Base-by-base conservation (phyloP, 192 early-diverging fungal species). In the Rhizophlyctis rosea region DNA sequence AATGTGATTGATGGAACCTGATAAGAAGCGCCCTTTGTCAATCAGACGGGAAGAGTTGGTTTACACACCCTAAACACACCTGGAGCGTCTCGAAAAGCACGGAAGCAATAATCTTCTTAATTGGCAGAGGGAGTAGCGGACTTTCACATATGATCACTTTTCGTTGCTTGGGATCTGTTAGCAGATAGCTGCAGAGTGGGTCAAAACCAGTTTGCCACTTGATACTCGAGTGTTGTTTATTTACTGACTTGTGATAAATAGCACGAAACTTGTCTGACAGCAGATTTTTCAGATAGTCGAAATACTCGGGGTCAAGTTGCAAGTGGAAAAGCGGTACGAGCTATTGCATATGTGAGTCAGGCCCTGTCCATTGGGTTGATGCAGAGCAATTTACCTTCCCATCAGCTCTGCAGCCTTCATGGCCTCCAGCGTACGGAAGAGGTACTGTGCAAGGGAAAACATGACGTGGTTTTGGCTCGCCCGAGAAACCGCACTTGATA, bases 401-500 rank as follows among this genome's bases (percentile, higher is more conserved):
- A 3, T 69, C 64, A 44, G 47, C 52, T 62, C 65, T 25, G 39
- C 64, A 60, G 27, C 64, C 77, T 59, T 60, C 77, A 49, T 9
- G 34, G 55, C 35, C 32, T 53, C 70, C 57, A 65, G 49, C 35
- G 61, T 21, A 65, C 14, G 54, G 47, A 51, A 30, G 57, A 64
- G 53, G 68, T 75, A 68, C 72, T 61, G 76, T 11, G 33, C 87
- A 74, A 29, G 84, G 71, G n/a, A 86, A 64, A 32, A 76, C 75
- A 69, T 88, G 81, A 29, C 91, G 75, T 4, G 94, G 94, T 28
- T 79, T 72, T 3, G 86, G 63, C 71, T 96, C 94, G 24, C 90
- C 90, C 2, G 89, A 90, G 72, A 92, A 90, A 0, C 94, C 94
- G 60, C 86, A 91, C 21, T 91, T 90, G 57, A 94, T 76, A 55